Conservation (phyloP, 345 rosid species). For the Salix viminalis region DNA sequence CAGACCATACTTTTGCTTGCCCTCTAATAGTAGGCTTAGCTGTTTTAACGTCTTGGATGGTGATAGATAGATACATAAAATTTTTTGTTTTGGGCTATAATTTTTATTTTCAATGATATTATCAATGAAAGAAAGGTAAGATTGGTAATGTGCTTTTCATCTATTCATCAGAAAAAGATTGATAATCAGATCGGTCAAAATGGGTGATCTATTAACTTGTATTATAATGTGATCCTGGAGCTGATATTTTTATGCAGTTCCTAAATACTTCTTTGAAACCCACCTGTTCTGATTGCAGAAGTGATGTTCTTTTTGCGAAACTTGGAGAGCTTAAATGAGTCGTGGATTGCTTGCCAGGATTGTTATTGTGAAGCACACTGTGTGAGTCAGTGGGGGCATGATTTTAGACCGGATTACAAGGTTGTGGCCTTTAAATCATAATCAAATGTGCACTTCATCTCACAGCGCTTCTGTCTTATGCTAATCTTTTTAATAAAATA, state of each 20-base stretch:
- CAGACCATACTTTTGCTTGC: no score
- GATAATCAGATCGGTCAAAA: background rate
- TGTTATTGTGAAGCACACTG: constrained; percentile 99
- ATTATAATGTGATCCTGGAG: background rate
- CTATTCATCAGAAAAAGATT: background rate
- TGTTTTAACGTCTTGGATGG: background rate
- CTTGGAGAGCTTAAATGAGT: constrained; percentile 66
- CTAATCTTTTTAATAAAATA: constrained; percentile 15
- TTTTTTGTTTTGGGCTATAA: background rate
- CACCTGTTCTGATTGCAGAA: constrained; percentile 49
- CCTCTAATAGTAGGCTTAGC: background rate
- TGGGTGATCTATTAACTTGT: background rate
- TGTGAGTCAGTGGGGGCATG: constrained; percentile 99
- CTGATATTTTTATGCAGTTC: constrained; percentile 8
- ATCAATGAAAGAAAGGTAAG: background rate
- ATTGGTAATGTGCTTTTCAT: background rate
- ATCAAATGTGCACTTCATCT: constrained; percentile 2
- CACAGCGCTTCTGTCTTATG: constrained; percentile 17
- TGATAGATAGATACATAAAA: background rate
- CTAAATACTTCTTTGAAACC: constrained; percentile 13
- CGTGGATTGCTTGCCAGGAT: constrained; percentile 85
- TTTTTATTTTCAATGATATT: background rate
- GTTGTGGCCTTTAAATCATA: constrained; percentile 35
- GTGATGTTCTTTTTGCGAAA: constrained; percentile 85
- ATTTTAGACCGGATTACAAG: constrained; percentile 99